Evolutionary conservation across 495 filamentous ascomycete genomes (phyloP).

Genomic region (Massariosphaeria phaeospora): DNA sequence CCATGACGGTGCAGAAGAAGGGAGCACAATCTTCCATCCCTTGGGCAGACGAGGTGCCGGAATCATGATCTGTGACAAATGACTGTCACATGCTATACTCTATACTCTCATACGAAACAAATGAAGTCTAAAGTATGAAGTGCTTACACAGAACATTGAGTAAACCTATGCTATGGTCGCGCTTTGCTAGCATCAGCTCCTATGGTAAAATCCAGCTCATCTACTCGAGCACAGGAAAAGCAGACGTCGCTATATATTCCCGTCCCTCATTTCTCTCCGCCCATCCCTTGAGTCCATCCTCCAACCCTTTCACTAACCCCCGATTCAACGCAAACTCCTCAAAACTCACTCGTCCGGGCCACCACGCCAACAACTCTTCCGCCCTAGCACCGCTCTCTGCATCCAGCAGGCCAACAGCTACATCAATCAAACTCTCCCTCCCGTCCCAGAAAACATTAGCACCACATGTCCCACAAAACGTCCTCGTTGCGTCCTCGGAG

Average conservation of each 20-base stretch:
- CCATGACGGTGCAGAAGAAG: constrained; percentile 65
- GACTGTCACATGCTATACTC: too few relatives aligned
- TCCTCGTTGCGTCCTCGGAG: constrained; percentile 51
- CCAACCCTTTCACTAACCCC: constrained; percentile 41
- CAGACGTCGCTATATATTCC: constrained; percentile 45
- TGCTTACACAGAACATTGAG: too few relatives aligned
- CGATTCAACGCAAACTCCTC: constrained; percentile 52
- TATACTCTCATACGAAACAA: too few relatives aligned
- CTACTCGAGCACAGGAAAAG: background rate
- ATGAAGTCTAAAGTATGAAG: too few relatives aligned
- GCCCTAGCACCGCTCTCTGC: constrained; percentile 51
- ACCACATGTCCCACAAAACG: constrained; percentile 61
- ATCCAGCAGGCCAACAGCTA: constrained; percentile 56
- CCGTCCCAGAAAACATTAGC: constrained; percentile 64
- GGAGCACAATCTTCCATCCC: constrained; percentile 90
- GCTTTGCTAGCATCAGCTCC: too few relatives aligned
- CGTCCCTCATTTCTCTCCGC: constrained; percentile 50
- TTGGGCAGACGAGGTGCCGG: constrained; percentile 68
- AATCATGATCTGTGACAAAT: too few relatives aligned
- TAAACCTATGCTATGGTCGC: too few relatives aligned
- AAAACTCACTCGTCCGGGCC: constrained; percentile 56
- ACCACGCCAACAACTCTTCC: constrained; percentile 60
- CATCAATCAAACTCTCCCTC: constrained; percentile 58
- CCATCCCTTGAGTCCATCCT: constrained; percentile 40
- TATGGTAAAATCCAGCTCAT: too few relatives aligned